phyloP scores from a whole-genome alignment of 345 rosid species.

The Nasturtium officinale region DNA sequence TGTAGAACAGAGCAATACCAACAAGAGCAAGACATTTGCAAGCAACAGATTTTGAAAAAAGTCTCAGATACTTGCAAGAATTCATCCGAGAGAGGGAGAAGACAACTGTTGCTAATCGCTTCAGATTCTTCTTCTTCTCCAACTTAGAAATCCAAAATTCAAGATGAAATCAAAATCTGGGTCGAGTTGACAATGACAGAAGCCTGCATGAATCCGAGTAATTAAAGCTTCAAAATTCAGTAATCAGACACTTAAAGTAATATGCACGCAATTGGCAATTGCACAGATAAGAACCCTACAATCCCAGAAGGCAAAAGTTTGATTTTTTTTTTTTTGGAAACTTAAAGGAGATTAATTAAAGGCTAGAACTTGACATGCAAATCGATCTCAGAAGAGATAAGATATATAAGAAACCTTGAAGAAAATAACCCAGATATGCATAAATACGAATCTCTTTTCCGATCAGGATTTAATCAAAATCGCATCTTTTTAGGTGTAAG shows the following conservation, averaged over 20 bases:
- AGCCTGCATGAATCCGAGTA: slow-evolving; percentile 34
- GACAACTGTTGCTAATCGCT: slow-evolving; percentile 3
- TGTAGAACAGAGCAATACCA: slow-evolving; percentile 54
- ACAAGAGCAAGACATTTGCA: slow-evolving; percentile 64
- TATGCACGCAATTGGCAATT: slow-evolving; percentile 32
- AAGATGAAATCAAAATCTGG: not conserved
- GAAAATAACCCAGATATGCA: slow-evolving; percentile 4
- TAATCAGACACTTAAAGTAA: slow-evolving; percentile 7
- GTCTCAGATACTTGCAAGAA: slow-evolving; percentile 45
- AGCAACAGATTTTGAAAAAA: slow-evolving; percentile 50
- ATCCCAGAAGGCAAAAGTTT: slow-evolving; percentile 2
- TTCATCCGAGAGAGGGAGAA: slow-evolving; percentile 44
- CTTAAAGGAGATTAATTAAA: not conserved
- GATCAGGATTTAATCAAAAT: slow-evolving; percentile 19
- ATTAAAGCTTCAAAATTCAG: slow-evolving; percentile 11
- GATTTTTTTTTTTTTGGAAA: not conserved
- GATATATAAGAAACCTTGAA: not conserved
- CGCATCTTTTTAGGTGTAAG: slow-evolving; percentile 20
- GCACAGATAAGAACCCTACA: slow-evolving; percentile 24
- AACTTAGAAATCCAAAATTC: not conserved
- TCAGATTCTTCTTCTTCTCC: slow-evolving; percentile 27
- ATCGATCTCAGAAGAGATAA: slow-evolving; percentile 15
- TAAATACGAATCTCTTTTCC: slow-evolving; percentile 11
- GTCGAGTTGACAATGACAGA: slow-evolving; percentile 1
- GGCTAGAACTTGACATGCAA: slow-evolving; percentile 25